Evolutionary conservation across 192 early-diverging fungal species (phyloP).

Genomic region (Piromyces finnis): DNA sequence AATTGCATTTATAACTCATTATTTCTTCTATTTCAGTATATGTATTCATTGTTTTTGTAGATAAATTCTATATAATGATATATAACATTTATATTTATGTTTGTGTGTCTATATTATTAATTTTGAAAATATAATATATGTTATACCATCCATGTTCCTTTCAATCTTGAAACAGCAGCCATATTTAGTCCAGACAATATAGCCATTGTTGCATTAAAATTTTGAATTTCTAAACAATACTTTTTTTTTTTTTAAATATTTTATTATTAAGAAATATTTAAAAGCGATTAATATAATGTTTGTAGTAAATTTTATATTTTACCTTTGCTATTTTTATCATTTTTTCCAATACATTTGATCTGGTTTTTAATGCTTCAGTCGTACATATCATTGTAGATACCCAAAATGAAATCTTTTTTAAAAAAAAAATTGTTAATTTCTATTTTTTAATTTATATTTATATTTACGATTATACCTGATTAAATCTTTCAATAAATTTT

Average conservation of each 20-base stretch:
- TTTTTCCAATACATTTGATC: not conserved
- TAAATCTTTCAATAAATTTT: slow-evolving; percentile 13
- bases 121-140: no score
- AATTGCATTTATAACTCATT: slow-evolving; percentile 11
- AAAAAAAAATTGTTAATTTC: no score
- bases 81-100: no score
- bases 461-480: slow-evolving; percentile 10
- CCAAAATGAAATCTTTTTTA: not conserved
- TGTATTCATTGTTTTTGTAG: slow-evolving; percentile 1
- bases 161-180: slow-evolving; percentile 12
- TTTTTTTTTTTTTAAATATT: not conserved
- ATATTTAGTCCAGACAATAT: slow-evolving; percentile 19
- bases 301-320: no score
- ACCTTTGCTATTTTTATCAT: not conserved
- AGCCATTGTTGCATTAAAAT: slow-evolving; percentile 20
- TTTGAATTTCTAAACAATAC: slow-evolving; percentile 9
- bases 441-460: no score
- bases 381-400: not conserved
- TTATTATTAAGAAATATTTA: no score
- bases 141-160: slow-evolving; percentile 9
- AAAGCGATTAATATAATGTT: no score
- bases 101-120: no score
- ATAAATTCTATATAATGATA: not conserved
- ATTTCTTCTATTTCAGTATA: slow-evolving; percentile 9
- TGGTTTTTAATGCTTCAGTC: not conserved